phyloP scores from a whole-genome alignment of 495 filamentous ascomycete species.

The Penicillium odoratum region DNA sequence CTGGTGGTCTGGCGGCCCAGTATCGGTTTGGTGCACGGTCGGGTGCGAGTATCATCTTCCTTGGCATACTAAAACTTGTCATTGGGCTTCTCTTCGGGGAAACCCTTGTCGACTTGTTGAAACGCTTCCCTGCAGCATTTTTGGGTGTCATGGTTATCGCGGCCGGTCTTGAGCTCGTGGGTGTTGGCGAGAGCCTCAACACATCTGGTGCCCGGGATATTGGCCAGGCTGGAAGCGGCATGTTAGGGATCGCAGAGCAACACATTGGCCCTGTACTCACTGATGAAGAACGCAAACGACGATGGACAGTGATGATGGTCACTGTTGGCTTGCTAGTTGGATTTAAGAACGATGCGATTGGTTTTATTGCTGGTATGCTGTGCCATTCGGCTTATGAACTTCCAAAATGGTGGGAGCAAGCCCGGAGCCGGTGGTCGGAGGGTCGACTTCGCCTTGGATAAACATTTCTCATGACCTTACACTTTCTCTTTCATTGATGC shows the following conservation, averaged over 20 bases:
- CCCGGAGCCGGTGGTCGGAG: constrained; percentile 30
- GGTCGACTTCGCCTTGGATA: constrained; percentile 31
- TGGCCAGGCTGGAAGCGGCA: constrained; percentile 23
- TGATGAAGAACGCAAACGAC: constrained; percentile 62
- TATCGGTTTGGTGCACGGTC: constrained; percentile 88
- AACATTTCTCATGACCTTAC: not conserved
- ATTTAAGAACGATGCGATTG: constrained; percentile 87
- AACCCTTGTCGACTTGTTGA: constrained; percentile 63
- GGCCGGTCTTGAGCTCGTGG: constrained; percentile 80
- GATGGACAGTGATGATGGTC: constrained; percentile 86
- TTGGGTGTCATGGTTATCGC: constrained; percentile 87
- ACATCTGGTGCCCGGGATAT: constrained; percentile 65
- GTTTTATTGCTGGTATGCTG: constrained; percentile 77
- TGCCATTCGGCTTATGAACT: constrained; percentile 59
- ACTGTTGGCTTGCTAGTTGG: constrained; percentile 78
- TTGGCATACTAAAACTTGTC: constrained; percentile 73
- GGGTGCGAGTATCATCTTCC: constrained; percentile 75
- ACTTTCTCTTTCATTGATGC: too few species aligned
- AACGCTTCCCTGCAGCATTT: constrained; percentile 67
- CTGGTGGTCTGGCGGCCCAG: constrained; percentile 86
- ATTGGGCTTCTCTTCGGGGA: constrained; percentile 74
- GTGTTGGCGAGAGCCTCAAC: constrained; percentile 81
- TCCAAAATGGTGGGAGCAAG: constrained; percentile 32
- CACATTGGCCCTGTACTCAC: constrained; percentile 43
- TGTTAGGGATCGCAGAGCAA: constrained; percentile 43